These are phyloP conservation scores for Penicillium soppii DNA, from an alignment of 495 filamentous ascomycete genomes.

Conservation along the genomic window DNA sequence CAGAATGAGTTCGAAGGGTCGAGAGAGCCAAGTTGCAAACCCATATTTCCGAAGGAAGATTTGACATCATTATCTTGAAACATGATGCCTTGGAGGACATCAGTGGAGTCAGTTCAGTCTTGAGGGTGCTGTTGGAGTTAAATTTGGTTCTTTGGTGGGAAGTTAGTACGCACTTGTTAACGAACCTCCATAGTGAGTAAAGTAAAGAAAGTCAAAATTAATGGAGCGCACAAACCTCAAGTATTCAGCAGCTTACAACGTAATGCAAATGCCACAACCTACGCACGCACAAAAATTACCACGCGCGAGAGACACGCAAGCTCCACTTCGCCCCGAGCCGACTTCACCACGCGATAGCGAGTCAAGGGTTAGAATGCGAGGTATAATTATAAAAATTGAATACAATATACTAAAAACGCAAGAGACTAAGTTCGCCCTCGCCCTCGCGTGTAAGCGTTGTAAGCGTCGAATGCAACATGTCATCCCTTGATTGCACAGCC, in stretches of 20 bases:
- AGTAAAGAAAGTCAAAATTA: background rate
- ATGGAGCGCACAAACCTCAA: background rate
- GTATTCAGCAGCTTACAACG: slow-evolving; percentile 5
- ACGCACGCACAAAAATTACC: too few species aligned
- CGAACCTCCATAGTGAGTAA: slow-evolving; percentile 22
- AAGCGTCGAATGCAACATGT: slow-evolving; percentile 30
- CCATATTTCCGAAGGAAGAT: slow-evolving; percentile 26
- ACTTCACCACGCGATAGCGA: slow-evolving; percentile 16
- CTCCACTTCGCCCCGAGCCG: slow-evolving; percentile 27
- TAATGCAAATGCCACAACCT: slow-evolving; percentile 14
- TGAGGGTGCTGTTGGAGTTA: slow-evolving; percentile 12
- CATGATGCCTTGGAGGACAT: slow-evolving; percentile 42
- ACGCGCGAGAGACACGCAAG: slow-evolving; percentile 16
- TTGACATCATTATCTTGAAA: slow-evolving; percentile 17
- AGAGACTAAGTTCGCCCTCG: slow-evolving; percentile 8
- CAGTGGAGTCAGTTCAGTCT: slow-evolving; percentile 28
- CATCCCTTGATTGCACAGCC: slow-evolving; percentile 35
- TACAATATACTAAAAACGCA: too few species aligned
- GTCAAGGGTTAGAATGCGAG: slow-evolving; percentile 6
- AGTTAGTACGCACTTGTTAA: too few species aligned
- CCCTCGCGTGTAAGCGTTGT: background rate
- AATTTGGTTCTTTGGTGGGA: background rate
- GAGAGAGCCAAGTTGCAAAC: slow-evolving; percentile 29
- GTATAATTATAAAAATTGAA: background rate
- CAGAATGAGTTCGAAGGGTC: slow-evolving; percentile 24